These are phyloP conservation scores for Xerocomus minutiporus DNA, from an alignment of 1,284 basidiomycete species.

Conservation along the genomic window DNA sequence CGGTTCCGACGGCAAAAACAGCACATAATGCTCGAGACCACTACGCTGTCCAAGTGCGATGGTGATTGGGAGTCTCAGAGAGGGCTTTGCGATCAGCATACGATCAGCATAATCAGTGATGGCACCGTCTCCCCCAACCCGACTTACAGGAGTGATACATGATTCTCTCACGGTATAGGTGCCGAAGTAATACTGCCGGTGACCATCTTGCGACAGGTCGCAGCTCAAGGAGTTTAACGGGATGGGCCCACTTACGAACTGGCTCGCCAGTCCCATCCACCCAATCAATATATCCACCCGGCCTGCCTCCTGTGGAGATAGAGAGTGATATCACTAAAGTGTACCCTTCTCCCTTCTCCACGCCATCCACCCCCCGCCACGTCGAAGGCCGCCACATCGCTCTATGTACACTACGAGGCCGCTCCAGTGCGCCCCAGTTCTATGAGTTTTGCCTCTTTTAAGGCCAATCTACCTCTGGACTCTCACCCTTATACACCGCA, in stretches of 20 bases:
- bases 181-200: not conserved
- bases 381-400: constrained; percentile 18
- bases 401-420: constrained; percentile 4
- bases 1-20: constrained; percentile 34
- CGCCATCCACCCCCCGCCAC: constrained; percentile 25
- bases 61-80: constrained; percentile 28
- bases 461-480: not conserved
- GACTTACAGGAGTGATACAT: not conserved
- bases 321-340: not conserved
- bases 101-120: constrained; percentile 11
- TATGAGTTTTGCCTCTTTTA: not conserved
- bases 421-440: not conserved
- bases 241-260: constrained; percentile 12
- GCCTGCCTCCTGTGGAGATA: constrained; percentile 8
- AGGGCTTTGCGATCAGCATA: constrained; percentile 18
- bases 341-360: not conserved
- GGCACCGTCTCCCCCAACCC: not conserved
- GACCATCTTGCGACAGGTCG: not conserved
- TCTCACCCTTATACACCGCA: not conserved
- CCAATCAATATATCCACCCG: constrained; percentile 13
- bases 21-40: constrained; percentile 34
- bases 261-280: constrained; percentile 11
- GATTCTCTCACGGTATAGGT: not conserved
- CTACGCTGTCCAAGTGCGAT: constrained; percentile 34
- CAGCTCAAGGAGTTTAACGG: constrained; percentile 6